Percentiles rank a stretch among this genome's conserved stretches.
Conservation (phyloP, 192 early-diverging fungal species). For the Thamnidium elegans region DNA sequence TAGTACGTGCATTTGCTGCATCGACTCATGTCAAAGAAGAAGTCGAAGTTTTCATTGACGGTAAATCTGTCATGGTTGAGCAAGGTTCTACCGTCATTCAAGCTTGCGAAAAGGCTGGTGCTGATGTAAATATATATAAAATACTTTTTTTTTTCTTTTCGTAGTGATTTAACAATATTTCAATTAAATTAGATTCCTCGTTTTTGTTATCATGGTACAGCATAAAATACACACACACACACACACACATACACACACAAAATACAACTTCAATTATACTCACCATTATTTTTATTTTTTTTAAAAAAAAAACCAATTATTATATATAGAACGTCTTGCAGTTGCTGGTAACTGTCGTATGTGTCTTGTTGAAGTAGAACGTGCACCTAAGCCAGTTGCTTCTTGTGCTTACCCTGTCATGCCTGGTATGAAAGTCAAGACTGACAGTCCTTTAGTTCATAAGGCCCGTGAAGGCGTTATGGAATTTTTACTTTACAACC, state of each 20-base stretch:
- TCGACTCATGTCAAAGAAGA: constrained; percentile 54
- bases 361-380: constrained; percentile 98
- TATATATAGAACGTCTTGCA: constrained; percentile 80
- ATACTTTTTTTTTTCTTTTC: too few species aligned
- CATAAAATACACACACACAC: background rate
- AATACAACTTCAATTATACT: constrained; percentile 31
- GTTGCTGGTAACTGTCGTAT: constrained; percentile 99
- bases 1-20: constrained; percentile 43
- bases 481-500: constrained; percentile 95
- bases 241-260: background rate
- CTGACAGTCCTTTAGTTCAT: constrained; percentile 89
- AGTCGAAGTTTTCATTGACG: constrained; percentile 89
- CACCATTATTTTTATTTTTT: constrained; percentile 54
- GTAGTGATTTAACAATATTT: background rate
- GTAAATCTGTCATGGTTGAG: constrained; percentile 86
- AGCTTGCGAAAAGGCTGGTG: constrained; percentile 94
- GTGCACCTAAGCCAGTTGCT: constrained; percentile 92
- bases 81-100: constrained; percentile 94
- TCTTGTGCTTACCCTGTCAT: constrained; percentile 97
- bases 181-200: constrained; percentile 59
- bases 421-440: constrained; percentile 97
- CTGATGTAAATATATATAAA: constrained; percentile 44
- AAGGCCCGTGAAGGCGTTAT: constrained; percentile 94
- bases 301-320: background rate
- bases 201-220: constrained; percentile 59